phyloP scores from a whole-genome alignment of 768 basidiomycete genomes.

The Termitomyces sp. region DNA sequence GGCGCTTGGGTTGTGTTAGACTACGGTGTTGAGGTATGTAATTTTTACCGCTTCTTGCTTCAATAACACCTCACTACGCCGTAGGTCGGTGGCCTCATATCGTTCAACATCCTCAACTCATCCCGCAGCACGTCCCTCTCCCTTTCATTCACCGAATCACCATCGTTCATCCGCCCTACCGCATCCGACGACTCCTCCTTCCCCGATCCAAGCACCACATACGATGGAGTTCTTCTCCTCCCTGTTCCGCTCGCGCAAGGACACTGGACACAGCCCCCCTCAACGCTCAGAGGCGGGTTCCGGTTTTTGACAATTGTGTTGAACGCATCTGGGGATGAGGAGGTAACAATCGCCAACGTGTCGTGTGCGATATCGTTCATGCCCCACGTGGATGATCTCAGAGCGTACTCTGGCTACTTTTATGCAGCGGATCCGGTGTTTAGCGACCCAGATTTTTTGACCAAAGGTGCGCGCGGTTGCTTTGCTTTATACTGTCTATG shows the following conservation, averaged over 20 bases:
- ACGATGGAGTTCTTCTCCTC: slow-evolving; percentile 36
- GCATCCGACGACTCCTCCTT: slow-evolving; percentile 50
- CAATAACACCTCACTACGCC: slow-evolving; percentile 11
- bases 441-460: slow-evolving; percentile 42
- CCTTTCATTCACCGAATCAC: slow-evolving; percentile 55
- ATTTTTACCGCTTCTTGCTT: neutral
- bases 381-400: slow-evolving; percentile 43
- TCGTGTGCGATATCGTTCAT: slow-evolving; percentile 47
- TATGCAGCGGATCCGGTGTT: slow-evolving; percentile 37
- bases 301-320: slow-evolving; percentile 43
- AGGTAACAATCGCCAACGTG: slow-evolving; percentile 41
- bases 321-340: slow-evolving; percentile 21
- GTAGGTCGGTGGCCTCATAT: slow-evolving; percentile 47
- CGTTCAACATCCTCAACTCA: slow-evolving; percentile 34
- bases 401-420: slow-evolving; percentile 50
- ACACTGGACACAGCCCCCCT: slow-evolving; percentile 42
- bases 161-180: slow-evolving; percentile 44
- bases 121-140: slow-evolving; percentile 31
- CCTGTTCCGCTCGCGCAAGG: slow-evolving; percentile 30
- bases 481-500: no score
- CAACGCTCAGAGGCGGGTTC: slow-evolving; percentile 44
- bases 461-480: slow-evolving; percentile 28
- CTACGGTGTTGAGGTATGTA: slow-evolving; percentile 44
- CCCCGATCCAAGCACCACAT: slow-evolving; percentile 36
- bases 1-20: slow-evolving; percentile 48